Evolutionary conservation across 768 basidiomycete species (phyloP).

Genomic region (Pleurotus salmoneostramineus): DNA sequence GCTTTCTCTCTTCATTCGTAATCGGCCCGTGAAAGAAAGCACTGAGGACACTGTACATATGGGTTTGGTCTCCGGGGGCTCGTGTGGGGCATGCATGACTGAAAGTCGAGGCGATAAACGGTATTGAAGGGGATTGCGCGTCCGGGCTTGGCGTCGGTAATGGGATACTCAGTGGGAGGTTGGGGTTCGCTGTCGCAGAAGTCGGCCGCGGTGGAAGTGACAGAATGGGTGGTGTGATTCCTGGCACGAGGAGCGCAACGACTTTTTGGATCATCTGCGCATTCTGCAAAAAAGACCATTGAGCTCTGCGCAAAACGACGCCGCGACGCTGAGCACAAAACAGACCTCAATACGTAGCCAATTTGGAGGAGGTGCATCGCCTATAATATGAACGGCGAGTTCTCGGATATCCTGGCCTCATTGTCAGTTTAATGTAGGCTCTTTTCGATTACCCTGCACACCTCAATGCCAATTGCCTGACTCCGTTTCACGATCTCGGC

Average conservation of each 20-base stretch:
- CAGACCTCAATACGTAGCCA: slow-evolving; percentile 85
- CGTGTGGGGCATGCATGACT: slow-evolving; percentile 92
- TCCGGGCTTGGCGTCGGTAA: slow-evolving; percentile 22
- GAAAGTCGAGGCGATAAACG: slow-evolving; percentile 77
- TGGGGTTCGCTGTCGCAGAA: slow-evolving; percentile 52
- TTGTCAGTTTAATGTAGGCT: background rate
- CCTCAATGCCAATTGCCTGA: slow-evolving; percentile 77
- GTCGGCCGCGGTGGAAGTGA: slow-evolving; percentile 70
- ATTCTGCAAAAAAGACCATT: slow-evolving; percentile 44
- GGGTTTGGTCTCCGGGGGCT: slow-evolving; percentile 83
- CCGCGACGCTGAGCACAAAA: background rate
- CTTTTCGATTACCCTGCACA: slow-evolving; percentile 21
- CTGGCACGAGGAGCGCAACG: slow-evolving; percentile 81
- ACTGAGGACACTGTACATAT: slow-evolving; percentile 84
- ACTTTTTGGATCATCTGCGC: slow-evolving; percentile 70
- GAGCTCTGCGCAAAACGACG: background rate
- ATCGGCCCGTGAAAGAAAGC: slow-evolving; percentile 81
- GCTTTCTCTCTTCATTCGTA: slow-evolving; percentile 75
- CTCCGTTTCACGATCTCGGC: slow-evolving; percentile 69
- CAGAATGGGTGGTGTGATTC: slow-evolving; percentile 73
- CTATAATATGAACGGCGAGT: slow-evolving; percentile 74
- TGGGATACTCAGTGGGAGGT: slow-evolving; percentile 40
- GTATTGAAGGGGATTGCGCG: slow-evolving; percentile 35
- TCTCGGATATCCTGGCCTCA: slow-evolving; percentile 80
- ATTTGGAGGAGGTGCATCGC: slow-evolving; percentile 78